Conservation (phyloP, 164 flowering plant species). For the Chimonanthus salicifolius region DNA sequence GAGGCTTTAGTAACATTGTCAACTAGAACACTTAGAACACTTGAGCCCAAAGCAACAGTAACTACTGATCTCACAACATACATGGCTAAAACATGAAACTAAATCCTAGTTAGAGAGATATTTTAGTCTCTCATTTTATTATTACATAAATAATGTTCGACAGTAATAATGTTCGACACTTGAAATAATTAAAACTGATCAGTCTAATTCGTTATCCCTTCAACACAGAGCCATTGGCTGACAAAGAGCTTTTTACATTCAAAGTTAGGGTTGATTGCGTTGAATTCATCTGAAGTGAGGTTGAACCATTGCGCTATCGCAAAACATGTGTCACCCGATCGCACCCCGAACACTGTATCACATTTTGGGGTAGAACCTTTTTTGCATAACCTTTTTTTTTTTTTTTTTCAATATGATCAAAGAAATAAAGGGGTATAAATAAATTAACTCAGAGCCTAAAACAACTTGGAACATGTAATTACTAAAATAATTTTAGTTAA, state of each 20-base stretch:
- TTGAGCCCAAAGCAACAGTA: background rate
- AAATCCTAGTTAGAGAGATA: background rate
- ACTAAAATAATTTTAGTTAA: background rate
- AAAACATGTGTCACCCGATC: conserved; percentile 18
- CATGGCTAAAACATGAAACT: background rate
- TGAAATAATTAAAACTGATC: background rate
- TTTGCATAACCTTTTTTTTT: background rate
- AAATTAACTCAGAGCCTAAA: too few relatives aligned
- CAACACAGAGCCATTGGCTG: conserved; percentile 24
- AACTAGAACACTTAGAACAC: background rate
- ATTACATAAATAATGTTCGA: background rate
- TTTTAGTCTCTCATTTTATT: background rate
- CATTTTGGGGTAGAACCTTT: background rate
- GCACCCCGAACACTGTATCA: conserved; percentile 3
- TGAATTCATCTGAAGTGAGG: conserved; percentile 3
- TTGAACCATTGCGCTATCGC: conserved; percentile 14
- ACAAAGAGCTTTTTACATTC: conserved; percentile 16
- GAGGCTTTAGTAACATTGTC: background rate
- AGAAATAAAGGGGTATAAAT: background rate
- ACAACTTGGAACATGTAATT: too few relatives aligned
- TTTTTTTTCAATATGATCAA: background rate
- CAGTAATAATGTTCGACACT: too few relatives aligned
- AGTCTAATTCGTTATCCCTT: conserved; percentile 3
- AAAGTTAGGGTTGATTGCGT: conserved; percentile 18
- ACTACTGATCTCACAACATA: background rate